These are phyloP conservation scores for Rubia balearica DNA, from an alignment of 305 asterid genomes.

Conservation along the genomic window DNA sequence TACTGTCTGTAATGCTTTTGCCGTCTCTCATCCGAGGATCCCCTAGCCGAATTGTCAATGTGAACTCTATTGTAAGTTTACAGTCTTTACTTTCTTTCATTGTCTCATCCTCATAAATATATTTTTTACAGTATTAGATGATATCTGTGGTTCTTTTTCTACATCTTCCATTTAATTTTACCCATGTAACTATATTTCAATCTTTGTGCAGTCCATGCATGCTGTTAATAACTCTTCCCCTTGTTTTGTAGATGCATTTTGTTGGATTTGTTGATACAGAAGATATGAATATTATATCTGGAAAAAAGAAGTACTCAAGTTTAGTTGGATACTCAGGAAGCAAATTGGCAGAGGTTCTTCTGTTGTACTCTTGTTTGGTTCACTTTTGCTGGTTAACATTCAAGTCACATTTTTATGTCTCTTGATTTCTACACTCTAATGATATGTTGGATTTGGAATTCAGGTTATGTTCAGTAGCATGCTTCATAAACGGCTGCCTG, in stretches of 20 bases:
- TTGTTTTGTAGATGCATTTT: conserved; percentile 68
- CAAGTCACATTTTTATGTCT: background rate
- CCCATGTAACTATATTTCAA: background rate
- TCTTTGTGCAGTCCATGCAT: background rate
- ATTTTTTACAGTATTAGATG: background rate
- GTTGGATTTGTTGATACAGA: conserved; percentile 94
- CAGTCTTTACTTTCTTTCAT: conserved; percentile 7
- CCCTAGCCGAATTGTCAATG: conserved; percentile 89
- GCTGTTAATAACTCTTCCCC: background rate
- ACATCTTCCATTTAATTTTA: background rate
- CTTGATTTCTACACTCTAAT: conserved; percentile 13
- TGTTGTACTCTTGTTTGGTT: conserved; percentile 11
- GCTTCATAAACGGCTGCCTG: conserved; percentile 80
- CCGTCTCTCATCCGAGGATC: conserved; percentile 92
- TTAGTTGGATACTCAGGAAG: conserved; percentile 74
- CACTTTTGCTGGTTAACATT: background rate
- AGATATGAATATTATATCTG: conserved; percentile 84
- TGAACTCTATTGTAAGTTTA: conserved; percentile 81
- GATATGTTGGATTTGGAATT: conserved; percentile 23
- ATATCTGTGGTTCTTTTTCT: background rate
- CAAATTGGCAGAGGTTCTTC: conserved; percentile 81
- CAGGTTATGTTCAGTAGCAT: conserved; percentile 93
- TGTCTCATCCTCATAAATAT: background rate
- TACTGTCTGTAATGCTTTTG: conserved; percentile 75
- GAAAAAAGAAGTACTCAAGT: conserved; percentile 73